phyloP scores from a whole-genome alignment of 495 filamentous ascomycete species.

The Lasiosphaeriaceae sp. region DNA sequence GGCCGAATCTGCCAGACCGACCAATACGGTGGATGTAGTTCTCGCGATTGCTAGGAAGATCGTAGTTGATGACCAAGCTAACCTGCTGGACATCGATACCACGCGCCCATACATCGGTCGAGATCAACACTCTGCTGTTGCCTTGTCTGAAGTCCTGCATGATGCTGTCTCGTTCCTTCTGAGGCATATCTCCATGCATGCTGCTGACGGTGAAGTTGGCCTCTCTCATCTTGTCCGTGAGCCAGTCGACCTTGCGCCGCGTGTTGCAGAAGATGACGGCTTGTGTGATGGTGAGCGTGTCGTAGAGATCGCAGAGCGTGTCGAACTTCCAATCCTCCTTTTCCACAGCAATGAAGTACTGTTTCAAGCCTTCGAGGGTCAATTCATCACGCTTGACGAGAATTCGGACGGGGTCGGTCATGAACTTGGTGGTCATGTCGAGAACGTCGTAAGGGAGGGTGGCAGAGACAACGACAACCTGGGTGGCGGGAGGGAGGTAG shows the following conservation, averaged over 20 bases:
- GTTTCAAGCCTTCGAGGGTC: slow-evolving; percentile 98
- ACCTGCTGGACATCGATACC: slow-evolving; percentile 99
- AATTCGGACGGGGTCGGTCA: slow-evolving; percentile 98
- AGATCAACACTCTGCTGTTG: slow-evolving; percentile 95
- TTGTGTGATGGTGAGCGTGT: slow-evolving; percentile 98
- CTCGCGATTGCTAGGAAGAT: slow-evolving; percentile 96
- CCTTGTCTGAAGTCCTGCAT: slow-evolving; percentile 99
- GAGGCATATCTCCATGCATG: slow-evolving; percentile 99
- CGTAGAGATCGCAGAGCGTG: slow-evolving; percentile 97
- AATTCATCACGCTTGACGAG: slow-evolving; percentile 99
- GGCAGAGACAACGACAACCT: slow-evolving; percentile 94
- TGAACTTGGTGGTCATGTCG: slow-evolving; percentile 99
- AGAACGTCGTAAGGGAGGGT: slow-evolving; percentile 99
- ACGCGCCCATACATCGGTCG: slow-evolving; percentile 94
- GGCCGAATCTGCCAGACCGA: slow-evolving; percentile 97
- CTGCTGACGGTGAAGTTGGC: slow-evolving; percentile 98
- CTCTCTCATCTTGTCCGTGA: slow-evolving; percentile 96
- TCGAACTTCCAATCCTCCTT: slow-evolving; percentile 99
- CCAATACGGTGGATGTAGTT: slow-evolving; percentile 99
- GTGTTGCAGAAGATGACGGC: slow-evolving; percentile 99
- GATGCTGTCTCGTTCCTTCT: slow-evolving; percentile 93
- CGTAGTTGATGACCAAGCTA: slow-evolving; percentile 99
- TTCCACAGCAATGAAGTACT: slow-evolving; percentile 99
- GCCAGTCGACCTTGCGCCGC: slow-evolving; percentile 99
- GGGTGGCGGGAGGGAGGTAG: slow-evolving; percentile 92